phyloP scores from a whole-genome alignment of 2,329 filamentous ascomycete genomes.

The Dactylellina sp. region DNA sequence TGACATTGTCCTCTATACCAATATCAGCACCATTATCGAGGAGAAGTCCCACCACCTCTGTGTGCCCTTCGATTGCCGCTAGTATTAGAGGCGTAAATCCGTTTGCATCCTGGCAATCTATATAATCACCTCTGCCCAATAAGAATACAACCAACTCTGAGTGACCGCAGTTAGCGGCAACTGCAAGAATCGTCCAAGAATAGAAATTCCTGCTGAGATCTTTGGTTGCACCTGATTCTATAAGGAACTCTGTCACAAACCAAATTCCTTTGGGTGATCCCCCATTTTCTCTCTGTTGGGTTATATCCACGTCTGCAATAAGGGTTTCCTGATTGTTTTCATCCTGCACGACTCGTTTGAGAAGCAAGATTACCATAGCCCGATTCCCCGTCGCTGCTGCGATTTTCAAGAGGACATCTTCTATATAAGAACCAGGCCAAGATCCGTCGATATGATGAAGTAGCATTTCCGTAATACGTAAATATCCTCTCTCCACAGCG shows the following conservation, averaged over 20 bases:
- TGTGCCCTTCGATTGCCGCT: not conserved
- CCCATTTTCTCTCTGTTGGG: not conserved
- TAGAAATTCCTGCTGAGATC: not conserved
- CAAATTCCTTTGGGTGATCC: not conserved
- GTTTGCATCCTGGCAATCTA: not conserved
- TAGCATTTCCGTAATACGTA: too few relatives aligned
- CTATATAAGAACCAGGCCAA: not conserved
- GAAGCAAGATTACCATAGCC: not conserved
- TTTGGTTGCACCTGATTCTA: not conserved
- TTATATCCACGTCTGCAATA: too few relatives aligned
- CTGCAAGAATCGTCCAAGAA: not conserved
- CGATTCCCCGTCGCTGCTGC: not conserved
- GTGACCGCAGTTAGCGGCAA: constrained; percentile 1
- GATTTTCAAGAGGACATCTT: not conserved
- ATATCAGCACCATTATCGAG: not conserved
- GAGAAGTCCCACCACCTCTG: not conserved
- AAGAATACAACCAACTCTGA: not conserved
- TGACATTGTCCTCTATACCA: not conserved
- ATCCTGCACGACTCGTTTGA: not conserved
- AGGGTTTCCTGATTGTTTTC: too few relatives aligned
- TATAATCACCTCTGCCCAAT: not conserved
- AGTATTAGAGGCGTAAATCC: not conserved
- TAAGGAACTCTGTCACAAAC: not conserved
- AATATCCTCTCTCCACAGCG: too few relatives aligned
- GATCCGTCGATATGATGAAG: too few relatives aligned